A percentile compares a stretch with the other conserved stretches of the same genome.
Evolutionary conservation across 2,329 filamentous ascomycete species (phyloP).

Genomic region (Biscogniauxia mediterranea): DNA sequence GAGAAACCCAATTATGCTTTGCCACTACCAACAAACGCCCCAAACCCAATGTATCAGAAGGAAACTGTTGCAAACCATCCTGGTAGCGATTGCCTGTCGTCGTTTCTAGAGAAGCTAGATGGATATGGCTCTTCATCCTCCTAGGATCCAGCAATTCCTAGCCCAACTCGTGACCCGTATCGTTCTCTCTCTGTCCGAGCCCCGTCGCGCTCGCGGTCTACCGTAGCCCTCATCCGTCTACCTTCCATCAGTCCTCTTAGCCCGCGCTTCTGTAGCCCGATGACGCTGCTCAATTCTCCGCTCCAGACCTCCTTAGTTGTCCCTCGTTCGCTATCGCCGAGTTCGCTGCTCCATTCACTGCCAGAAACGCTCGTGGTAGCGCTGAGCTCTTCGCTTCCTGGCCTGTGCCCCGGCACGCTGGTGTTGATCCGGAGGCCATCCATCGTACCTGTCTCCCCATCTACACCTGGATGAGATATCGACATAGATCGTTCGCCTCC

Average conservation of each 20-base stretch:
- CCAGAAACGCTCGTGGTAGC: conserved; percentile 52
- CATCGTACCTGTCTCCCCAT: conserved; percentile 29
- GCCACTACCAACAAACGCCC: conserved; percentile 6
- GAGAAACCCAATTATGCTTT: conserved; percentile 9
- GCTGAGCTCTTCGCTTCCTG: conserved; percentile 48
- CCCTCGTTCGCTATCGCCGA: conserved; percentile 39
- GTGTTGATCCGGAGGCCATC: conserved; percentile 51
- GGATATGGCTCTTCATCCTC: conserved; percentile 15
- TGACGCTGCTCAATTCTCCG: conserved; percentile 81
- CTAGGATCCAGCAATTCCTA: conserved; percentile 53
- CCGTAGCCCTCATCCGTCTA: conserved; percentile 60
- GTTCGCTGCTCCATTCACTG: conserved; percentile 43
- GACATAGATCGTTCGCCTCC: conserved; percentile 30
- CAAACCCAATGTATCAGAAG: background rate
- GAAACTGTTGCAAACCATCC: background rate
- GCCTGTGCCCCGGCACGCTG: conserved; percentile 49
- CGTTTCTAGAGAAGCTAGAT: conserved; percentile 8
- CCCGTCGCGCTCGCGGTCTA: conserved; percentile 32
- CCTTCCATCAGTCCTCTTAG: conserved; percentile 94
- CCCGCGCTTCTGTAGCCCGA: conserved; percentile 92
- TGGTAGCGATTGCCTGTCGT: conserved; percentile 1
- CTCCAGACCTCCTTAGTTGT: conserved; percentile 69
- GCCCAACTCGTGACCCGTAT: conserved; percentile 42
- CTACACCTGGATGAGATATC: conserved; percentile 26
- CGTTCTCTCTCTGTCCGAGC: conserved; percentile 25